Evolutionary conservation across 768 basidiomycete genomes (phyloP), one percentile per base, ranked within the genome.

Genomic region (Rossbeevera mucosa): DNA sequence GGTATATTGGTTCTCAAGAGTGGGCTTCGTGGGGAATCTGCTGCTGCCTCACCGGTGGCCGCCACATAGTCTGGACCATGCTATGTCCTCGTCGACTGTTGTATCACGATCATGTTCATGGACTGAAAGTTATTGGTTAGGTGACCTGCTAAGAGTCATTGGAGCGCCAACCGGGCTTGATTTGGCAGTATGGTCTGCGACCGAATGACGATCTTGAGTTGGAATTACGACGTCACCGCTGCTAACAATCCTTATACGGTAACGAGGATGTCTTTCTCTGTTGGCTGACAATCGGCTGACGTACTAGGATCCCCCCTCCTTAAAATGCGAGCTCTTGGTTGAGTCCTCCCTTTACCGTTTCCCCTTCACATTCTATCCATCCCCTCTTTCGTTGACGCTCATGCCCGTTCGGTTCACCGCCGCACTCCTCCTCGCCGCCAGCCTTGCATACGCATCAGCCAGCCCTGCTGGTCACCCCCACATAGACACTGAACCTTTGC

Each of bases 1-100:
- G 85, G 85, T 33, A 73, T 82, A 25, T 71, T 91, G 47, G 74
- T 82, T 16, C 68, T 88, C 63, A 74, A 80, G 59, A 74, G 70
- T 58, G 71, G 69, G 25, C 74, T 63, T 48, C 68, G 67, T 12
- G 69, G 65, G 41, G 69, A 61, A 22, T 62, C 68, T 51, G 57
- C 58, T 30, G 53, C 54, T 51, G 55, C 58, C 43, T 64, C 64
- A 13, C 61, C 65, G 5, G 52, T 42, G 25, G 53, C 65, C 44
- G 53, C 57, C 49, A 52, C 65, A 54, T 67, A 67, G 61, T 53
- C 44, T 47, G 52, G 48, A 38, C 30, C 16, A 50, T 53, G 41
- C 42, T 42, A 21, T 54, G 45, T 51, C 59, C 53, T 54, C 58
- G 53, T 62, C 50, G 24, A 41, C 46, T 47, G 46, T 56, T 60